Percentiles rank a stretch among this genome's conserved stretches.
These are phyloP conservation scores for Penicillium sp. DNA, from an alignment of 2,329 filamentous ascomycete genomes.

Conservation along the genomic window DNA sequence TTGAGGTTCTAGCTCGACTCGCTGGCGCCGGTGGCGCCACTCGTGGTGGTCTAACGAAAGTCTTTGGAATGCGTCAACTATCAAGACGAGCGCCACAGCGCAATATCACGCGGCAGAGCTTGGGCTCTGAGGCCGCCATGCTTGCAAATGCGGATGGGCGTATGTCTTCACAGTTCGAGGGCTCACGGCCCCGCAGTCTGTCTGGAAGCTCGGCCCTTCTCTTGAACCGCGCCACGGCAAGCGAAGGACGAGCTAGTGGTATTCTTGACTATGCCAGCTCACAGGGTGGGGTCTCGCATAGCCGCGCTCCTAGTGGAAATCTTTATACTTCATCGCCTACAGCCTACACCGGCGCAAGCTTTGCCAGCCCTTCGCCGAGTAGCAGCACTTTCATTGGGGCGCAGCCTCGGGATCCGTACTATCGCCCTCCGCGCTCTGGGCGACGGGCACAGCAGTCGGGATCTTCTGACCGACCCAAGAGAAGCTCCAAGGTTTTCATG, in stretches of 20 bases:
- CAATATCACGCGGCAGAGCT: constrained; percentile 66
- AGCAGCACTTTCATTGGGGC: constrained; percentile 43
- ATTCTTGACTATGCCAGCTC: constrained; percentile 50
- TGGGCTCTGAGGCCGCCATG: constrained; percentile 77
- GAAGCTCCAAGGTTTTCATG: constrained; percentile 41
- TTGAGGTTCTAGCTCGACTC: constrained; percentile 79
- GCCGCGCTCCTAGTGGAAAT: constrained; percentile 55
- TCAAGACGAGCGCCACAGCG: constrained; percentile 64
- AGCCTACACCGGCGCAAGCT: constrained; percentile 60
- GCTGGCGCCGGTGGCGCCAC: constrained; percentile 72
- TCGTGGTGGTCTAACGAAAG: constrained; percentile 75
- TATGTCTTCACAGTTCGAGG: constrained; percentile 53
- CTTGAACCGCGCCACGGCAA: constrained; percentile 46
- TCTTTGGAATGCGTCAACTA: constrained; percentile 85
- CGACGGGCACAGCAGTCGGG: constrained; percentile 56
- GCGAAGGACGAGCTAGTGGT: constrained; percentile 46
- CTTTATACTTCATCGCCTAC: constrained; percentile 66
- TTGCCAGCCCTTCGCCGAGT: constrained; percentile 39
- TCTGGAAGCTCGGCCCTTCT: constrained; percentile 59
- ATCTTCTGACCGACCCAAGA: constrained; percentile 41
- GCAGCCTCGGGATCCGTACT: constrained; percentile 69
- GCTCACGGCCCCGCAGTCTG: constrained; percentile 52
- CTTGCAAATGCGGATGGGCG: constrained; percentile 62
- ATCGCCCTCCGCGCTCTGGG: constrained; percentile 71
- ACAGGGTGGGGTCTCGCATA: constrained; percentile 42